Base-by-base conservation (phyloP, 1,284 basidiomycete species). In the Naganishia sp. region DNA sequence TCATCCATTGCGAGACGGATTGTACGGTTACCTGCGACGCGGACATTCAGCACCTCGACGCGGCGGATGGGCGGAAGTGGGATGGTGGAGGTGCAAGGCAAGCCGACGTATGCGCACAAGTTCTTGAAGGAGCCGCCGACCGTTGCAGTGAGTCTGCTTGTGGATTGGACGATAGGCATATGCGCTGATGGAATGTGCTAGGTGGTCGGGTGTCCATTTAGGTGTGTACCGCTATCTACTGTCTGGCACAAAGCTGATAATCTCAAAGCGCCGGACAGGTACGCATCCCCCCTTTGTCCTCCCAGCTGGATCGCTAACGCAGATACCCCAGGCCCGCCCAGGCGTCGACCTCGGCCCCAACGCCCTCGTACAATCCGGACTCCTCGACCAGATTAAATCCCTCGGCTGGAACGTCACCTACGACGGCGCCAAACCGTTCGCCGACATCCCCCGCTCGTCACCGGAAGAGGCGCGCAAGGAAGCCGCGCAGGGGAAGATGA, bases 271-370 rank as follows among this genome's bases (percentile, higher is more conserved):
- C 45, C 49, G 13, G 23, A n/a, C n/a, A n/a, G n/a, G n/a, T n/a
- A n/a, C n/a, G n/a, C n/a, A n/a, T n/a, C n/a, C n/a, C n/a, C n/a
- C n/a, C n/a, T n/a, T n/a, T n/a, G n/a, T n/a, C n/a, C n/a, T n/a
- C n/a, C n/a, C n/a, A n/a, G n/a, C n/a, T n/a, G n/a, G n/a, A n/a
- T n/a, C n/a, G n/a, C n/a, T n/a, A n/a, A n/a, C n/a, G n/a, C n/a
- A n/a, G n/a, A n/a, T n/a, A n/a, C n/a, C n/a, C 46, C 71, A 86
- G 89, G 84, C 88, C 18, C 87, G 85, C 77, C 77, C 85, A 31
- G 94, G 94, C 41, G 93, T 96, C n/a, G 94, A 97, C 80, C 84
- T 87, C 71, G 94, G 90, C 45, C 93, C 94, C 5, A 91, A 93
- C 72, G 86, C 87, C 73, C 84, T 97, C 69, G 87, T 96, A 63